A percentile compares a stretch with the other conserved stretches of the same genome.
These are phyloP conservation scores for Pseudohalonectria lignicola DNA, from an alignment of 2,329 filamentous ascomycete genomes.

Conservation along the genomic window DNA sequence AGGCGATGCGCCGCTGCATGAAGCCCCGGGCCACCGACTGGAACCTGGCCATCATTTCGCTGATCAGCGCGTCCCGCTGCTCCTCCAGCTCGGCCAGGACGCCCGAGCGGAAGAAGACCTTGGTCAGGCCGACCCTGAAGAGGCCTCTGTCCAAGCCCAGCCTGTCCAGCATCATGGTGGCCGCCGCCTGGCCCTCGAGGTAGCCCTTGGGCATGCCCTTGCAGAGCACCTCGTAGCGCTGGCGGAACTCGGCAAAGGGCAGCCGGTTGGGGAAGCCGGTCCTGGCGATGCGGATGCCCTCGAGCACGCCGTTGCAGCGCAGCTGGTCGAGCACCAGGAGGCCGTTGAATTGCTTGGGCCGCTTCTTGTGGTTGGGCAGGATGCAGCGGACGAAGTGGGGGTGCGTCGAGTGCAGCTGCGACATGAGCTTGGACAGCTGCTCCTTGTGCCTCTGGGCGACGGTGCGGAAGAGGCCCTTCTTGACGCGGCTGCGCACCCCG, in stretches of 20 bases:
- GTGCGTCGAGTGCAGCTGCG: slow-evolving; percentile 86
- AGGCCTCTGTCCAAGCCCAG: slow-evolving; percentile 74
- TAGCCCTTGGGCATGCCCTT: slow-evolving; percentile 81
- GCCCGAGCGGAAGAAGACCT: slow-evolving; percentile 95
- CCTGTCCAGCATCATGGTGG: slow-evolving; percentile 79
- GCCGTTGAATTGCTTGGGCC: slow-evolving; percentile 83
- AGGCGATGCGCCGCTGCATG: slow-evolving; percentile 73
- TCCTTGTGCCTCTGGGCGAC: slow-evolving; percentile 97
- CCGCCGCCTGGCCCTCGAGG: slow-evolving; percentile 78
- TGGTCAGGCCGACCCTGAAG: slow-evolving; percentile 89
- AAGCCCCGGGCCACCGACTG: slow-evolving; percentile 89
- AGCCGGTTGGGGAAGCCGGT: slow-evolving; percentile 95
- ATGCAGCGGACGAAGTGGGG: slow-evolving; percentile 98
- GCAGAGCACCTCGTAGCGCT: slow-evolving; percentile 92
- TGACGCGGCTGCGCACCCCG: slow-evolving; percentile 68
- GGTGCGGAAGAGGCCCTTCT: slow-evolving; percentile 93
- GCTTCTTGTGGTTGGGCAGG: slow-evolving; percentile 94
- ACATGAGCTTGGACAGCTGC: slow-evolving; percentile 93
- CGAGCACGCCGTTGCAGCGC: slow-evolving; percentile 98
- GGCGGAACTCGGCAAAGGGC: slow-evolving; percentile 85
- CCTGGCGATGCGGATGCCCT: slow-evolving; percentile 92
- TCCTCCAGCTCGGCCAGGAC: slow-evolving; percentile 96
- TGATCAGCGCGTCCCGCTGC: slow-evolving; percentile 83
- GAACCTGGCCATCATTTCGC: slow-evolving; percentile 86
- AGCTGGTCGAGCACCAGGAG: slow-evolving; percentile 92